Conservation (phyloP, 345 rosid species). For the Pugionium cornutum region DNA sequence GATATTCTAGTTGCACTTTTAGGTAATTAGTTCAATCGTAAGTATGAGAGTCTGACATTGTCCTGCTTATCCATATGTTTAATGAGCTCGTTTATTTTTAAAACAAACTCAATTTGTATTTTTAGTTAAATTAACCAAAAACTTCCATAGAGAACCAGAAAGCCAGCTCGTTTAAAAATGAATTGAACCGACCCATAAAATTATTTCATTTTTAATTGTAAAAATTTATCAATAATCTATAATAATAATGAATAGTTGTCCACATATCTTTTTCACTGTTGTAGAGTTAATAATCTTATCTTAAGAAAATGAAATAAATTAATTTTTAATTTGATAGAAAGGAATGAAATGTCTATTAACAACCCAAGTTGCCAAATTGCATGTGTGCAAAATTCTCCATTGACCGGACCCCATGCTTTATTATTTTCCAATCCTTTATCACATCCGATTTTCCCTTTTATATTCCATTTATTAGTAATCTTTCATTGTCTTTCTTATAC, state of each 20-base stretch:
- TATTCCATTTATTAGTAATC: slow-evolving; percentile 7
- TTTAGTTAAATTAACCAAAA: background rate
- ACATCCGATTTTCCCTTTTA: slow-evolving; percentile 16
- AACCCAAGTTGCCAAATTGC: slow-evolving; percentile 34
- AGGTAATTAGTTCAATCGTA: too few relatives aligned
- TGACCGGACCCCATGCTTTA: slow-evolving; percentile 32
- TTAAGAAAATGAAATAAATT: slow-evolving; percentile 7
- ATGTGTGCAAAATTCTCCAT: slow-evolving; percentile 31
- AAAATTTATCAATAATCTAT: background rate
- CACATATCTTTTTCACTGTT: slow-evolving; percentile 15
- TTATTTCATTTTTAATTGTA: background rate
- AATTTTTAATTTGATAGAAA: background rate
- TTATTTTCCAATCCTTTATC: slow-evolving; percentile 2
- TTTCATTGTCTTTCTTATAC: slow-evolving; percentile 17
- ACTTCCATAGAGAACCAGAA: background rate
- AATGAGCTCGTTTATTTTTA: too few relatives aligned
- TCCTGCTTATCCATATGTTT: too few relatives aligned
- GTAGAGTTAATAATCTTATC: slow-evolving; percentile 14
- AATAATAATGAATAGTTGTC: slow-evolving; percentile 4
- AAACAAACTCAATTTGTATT: too few relatives aligned
- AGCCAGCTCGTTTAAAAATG: slow-evolving; percentile 16
- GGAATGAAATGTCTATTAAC: slow-evolving; percentile 31
- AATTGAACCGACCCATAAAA: slow-evolving; percentile 15
- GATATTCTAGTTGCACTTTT: too few relatives aligned
- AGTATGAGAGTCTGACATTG: too few relatives aligned